Evolutionary conservation across 768 basidiomycete species (phyloP), one percentile per base, ranked within the genome.

Genomic region (Amanita fuliginea): DNA sequence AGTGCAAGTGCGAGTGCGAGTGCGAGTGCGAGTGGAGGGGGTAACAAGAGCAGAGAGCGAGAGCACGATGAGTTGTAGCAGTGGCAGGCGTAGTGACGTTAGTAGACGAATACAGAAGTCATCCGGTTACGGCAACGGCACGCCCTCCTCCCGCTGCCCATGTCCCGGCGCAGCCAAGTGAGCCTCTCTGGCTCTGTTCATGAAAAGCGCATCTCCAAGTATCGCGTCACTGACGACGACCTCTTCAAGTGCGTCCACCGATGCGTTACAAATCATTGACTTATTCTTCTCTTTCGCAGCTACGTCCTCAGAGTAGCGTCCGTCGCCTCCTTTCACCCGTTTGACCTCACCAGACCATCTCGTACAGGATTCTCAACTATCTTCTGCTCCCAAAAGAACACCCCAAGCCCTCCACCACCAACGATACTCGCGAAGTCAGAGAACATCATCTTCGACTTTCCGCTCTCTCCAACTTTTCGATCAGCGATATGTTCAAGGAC

Each of bases 271-370:
- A 22, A 42, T 54, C 48, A 19, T 36, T 49, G 47, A 51, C 32
- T 21, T 28, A 28, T 44, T 24, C 53, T 11, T 43, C 54, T 46
- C 16, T 42, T 24, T 45, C 10, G 28, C 39, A 93, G 90, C 56
- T 88, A 86, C 78, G 77, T 77, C 34, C 73, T 93, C 41, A 81
- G 90, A 52, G 83, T 86, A 67, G 84, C 86, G 90, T 92, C 64
- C 73, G 86, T 73, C 33, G 46, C 35, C 51, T 79, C 81, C 21
- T 48, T 16, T 14, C 42, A 51, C 56, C 44, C 26, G 51, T 49
- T 52, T 32, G 53, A 47, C 28, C 51, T 42, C 50, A 22, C 33
- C 45, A 58, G 56, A 41, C 46, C 36, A 50, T 32, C 53, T 46
- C 41, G 26, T 3, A 13, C 60, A 93, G 90, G 36, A 74, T 86